Percentiles rank a stretch among this genome's conserved stretches.
Evolutionary conservation across 176 grass and related monocot species (phyloP).

Genomic region (Carex kokanica): DNA sequence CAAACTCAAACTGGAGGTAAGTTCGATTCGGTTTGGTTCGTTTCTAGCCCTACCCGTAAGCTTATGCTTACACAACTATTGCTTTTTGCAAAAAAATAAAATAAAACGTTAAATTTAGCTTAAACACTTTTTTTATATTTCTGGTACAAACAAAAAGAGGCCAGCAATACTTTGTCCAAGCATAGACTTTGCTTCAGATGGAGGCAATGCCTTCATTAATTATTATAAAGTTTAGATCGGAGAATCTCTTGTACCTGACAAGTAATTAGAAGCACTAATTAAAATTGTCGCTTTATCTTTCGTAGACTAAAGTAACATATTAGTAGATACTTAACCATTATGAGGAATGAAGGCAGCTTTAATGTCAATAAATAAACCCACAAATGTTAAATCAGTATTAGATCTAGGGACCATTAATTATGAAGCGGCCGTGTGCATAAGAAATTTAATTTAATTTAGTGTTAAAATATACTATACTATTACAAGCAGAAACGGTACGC

Average conservation of each 20-base stretch:
- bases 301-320: constrained; percentile 4
- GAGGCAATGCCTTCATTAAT: constrained; percentile 9
- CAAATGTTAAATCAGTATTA: background rate
- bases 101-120: background rate
- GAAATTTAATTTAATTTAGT: background rate
- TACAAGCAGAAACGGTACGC: background rate
- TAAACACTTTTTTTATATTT: background rate
- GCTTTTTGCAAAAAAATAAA: background rate
- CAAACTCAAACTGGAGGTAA: no score
- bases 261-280: background rate
- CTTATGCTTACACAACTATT: background rate
- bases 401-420: background rate
- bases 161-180: background rate
- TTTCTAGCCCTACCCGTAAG: no score
- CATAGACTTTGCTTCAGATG: constrained; percentile 15
- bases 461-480: background rate
- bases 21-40: no score
- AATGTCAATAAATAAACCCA: background rate
- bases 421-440: background rate
- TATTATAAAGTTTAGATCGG: background rate
- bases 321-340: constrained; percentile 7
- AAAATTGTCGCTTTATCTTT: constrained; percentile 5
- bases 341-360: background rate
- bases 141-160: constrained; percentile 20
- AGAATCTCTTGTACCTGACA: constrained; percentile 2